Evolutionary conservation across 192 early-diverging fungal genomes (phyloP).

Genomic region (Coemansia asiatica): DNA sequence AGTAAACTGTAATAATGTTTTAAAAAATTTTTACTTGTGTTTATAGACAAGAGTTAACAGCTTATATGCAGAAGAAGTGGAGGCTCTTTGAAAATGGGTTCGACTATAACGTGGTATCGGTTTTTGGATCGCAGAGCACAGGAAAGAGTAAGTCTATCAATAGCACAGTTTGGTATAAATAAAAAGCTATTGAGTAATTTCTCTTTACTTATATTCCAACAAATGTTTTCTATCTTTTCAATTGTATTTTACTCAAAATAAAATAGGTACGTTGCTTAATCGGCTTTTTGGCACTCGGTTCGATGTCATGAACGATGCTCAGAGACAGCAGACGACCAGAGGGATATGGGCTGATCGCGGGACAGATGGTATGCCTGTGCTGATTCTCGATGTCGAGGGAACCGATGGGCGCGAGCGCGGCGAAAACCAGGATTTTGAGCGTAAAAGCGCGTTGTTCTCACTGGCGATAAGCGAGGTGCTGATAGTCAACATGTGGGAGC

Average conservation of each 20-base stretch:
- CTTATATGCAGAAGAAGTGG: slow-evolving; percentile 87
- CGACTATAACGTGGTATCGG: slow-evolving; percentile 94
- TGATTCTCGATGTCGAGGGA: slow-evolving; percentile 98
- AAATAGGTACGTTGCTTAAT: slow-evolving; percentile 86
- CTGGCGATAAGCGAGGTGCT: slow-evolving; percentile 93
- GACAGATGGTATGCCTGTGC: slow-evolving; percentile 66
- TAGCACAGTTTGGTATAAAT: too few species aligned
- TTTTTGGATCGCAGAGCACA: slow-evolving; percentile 98
- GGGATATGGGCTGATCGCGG: slow-evolving; percentile 96
- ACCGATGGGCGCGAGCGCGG: slow-evolving; percentile 98
- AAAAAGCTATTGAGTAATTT: slow-evolving; percentile 56
- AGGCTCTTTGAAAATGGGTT: slow-evolving; percentile 79
- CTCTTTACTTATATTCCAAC: slow-evolving; percentile 10
- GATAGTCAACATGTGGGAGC: slow-evolving; percentile 98
- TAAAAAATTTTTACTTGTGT: too few species aligned
- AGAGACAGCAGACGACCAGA: slow-evolving; percentile 92
- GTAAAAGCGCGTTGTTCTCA: slow-evolving; percentile 96
- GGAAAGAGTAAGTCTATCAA: slow-evolving; percentile 89
- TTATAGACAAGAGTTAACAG: slow-evolving; percentile 63
- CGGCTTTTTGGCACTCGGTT: slow-evolving; percentile 92
- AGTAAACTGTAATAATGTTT: not conserved
- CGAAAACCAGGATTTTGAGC: slow-evolving; percentile 99
- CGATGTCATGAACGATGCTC: slow-evolving; percentile 90
- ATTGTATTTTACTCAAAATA: too few species aligned
- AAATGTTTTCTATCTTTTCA: too few species aligned